Evolutionary conservation across 805 yeast genomes (phyloP).

Genomic region (Candida peoriensis): DNA sequence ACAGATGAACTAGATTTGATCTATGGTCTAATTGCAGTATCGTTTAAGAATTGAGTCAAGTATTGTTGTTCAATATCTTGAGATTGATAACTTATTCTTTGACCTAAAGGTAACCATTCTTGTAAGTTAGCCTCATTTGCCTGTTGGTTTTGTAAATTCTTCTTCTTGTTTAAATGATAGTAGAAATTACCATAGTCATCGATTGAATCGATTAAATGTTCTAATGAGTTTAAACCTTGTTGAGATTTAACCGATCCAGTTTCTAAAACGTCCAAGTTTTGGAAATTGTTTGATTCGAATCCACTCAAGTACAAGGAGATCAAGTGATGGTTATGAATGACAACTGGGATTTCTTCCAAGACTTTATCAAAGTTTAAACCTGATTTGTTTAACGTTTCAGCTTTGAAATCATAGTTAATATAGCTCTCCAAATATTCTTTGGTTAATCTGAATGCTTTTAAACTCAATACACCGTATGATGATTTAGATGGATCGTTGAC

Average conservation of each 20-base stretch:
- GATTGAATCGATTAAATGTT: constrained; percentile 20
- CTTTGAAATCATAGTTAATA: constrained; percentile 51
- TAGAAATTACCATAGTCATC: constrained; percentile 22
- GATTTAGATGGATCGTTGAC: constrained; percentile 69
- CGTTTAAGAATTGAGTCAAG: constrained; percentile 19
- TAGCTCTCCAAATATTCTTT: constrained; percentile 52
- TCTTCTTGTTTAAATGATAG: constrained; percentile 23
- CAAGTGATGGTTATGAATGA: constrained; percentile 63
- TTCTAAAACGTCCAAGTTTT: constrained; percentile 15
- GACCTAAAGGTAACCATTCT: constrained; percentile 27
- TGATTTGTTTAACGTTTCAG: constrained; percentile 55
- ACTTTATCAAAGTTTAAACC: constrained; percentile 60
- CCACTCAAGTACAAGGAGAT: constrained; percentile 49
- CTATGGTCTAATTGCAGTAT: constrained; percentile 19
- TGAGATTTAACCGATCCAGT: constrained; percentile 15
- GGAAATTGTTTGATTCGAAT: constrained; percentile 16
- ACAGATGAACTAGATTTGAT: not conserved
- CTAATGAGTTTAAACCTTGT: constrained; percentile 16
- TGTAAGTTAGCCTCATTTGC: constrained; percentile 13
- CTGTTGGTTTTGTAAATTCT: constrained; percentile 7
- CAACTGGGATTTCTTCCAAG: constrained; percentile 66
- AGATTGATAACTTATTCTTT: constrained; percentile 23
- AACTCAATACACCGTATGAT: constrained; percentile 54
- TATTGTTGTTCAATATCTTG: constrained; percentile 23
- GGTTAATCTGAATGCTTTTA: constrained; percentile 67